Base-by-base conservation (phyloP, 2,329 filamentous ascomycete genomes). In the Lasiodiplodia sp. region DNA sequence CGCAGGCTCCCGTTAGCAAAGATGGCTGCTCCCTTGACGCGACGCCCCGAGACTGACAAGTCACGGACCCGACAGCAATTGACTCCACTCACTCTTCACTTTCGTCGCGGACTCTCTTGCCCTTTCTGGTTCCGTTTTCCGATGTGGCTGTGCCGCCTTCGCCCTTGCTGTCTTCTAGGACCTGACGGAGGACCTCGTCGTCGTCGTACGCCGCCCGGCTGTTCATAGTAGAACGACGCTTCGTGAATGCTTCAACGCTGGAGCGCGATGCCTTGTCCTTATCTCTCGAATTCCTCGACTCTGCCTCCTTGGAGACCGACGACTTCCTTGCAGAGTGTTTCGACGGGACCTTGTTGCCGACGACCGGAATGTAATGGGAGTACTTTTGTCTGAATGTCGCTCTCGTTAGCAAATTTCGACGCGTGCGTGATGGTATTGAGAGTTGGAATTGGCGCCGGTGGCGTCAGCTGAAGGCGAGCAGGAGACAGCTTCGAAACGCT, bases 121-220 rank as follows among this genome's bases (percentile, higher is more conserved):
- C 86, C 75, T 92, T 89, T 72, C 91, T 87, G 64, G 83, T 86
- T 49, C 83, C 83, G 44, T 80, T 83, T 65, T 85, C 85, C 44
- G 91, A 89, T 14, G 78, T 77, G 40, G 85, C 83, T 14, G 83
- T 80, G 58, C 85, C 84, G 12, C 87, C 89, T 53, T 96, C 93
- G 76, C 92, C 91, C 81, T 94, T 97, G 83, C 96, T 99, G 70
- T 96, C 94, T 79, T 98, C 95, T 73, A 99, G 94, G 37, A 95
- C 96, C 72, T 92, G 89, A 67, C 94, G 89, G 49, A 99, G 80
- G 75, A 94, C 90, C 78, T 96, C 93, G 74, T 97, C 94, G 80
- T 99, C 96, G 72, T 98, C 94, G 74, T 98, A 98, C 25, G 94
- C 95, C 52, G 95, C 94, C 71, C 95, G 90, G 78, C 96, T 99